Evolutionary conservation across 768 basidiomycete genomes (phyloP).

Genomic region (Trametopsis cervina): DNA sequence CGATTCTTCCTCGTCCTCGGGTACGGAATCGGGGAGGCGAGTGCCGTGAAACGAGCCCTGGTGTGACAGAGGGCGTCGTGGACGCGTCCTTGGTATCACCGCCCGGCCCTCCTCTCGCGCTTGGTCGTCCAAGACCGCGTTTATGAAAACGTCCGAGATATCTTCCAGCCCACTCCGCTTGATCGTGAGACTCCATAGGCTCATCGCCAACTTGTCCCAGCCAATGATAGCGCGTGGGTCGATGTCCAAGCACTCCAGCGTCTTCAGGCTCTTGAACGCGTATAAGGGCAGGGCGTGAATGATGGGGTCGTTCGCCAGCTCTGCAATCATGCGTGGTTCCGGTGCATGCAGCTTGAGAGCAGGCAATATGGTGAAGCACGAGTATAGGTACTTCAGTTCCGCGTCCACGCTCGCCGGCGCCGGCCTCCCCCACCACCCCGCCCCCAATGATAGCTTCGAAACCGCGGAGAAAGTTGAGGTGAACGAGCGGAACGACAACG

Average conservation of each 20-base stretch:
- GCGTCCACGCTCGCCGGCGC: slow-evolving; percentile 54
- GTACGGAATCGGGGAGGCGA: slow-evolving; percentile 49
- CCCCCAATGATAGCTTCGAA: slow-evolving; percentile 67
- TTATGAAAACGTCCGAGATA: slow-evolving; percentile 67
- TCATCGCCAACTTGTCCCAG: slow-evolving; percentile 73
- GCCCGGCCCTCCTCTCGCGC: slow-evolving; percentile 52
- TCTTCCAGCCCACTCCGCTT: slow-evolving; percentile 79
- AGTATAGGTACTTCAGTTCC: slow-evolving; percentile 83
- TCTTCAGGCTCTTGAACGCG: slow-evolving; percentile 78
- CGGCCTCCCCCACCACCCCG: slow-evolving; percentile 62
- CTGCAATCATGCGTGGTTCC: slow-evolving; percentile 56
- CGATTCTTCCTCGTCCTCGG: slow-evolving; percentile 39
- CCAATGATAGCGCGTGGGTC: slow-evolving; percentile 79
- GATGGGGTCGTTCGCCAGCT: slow-evolving; percentile 63
- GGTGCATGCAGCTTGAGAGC: slow-evolving; percentile 65
- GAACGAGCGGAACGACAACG: slow-evolving; percentile 66
- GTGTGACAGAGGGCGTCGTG: slow-evolving; percentile 19
- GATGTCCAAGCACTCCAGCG: slow-evolving; percentile 67
- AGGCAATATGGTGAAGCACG: slow-evolving; percentile 86
- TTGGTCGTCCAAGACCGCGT: slow-evolving; percentile 71
- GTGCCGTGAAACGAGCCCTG: slow-evolving; percentile 44
- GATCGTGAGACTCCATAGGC: slow-evolving; percentile 67
- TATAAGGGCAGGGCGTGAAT: slow-evolving; percentile 76
- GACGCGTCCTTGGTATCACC: slow-evolving; percentile 36
- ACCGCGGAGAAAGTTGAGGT: slow-evolving; percentile 73